Evolutionary conservation across 1,284 basidiomycete species (phyloP), one percentile per base, ranked within the genome.

Genomic region (Ganoderma leucocontextum): DNA sequence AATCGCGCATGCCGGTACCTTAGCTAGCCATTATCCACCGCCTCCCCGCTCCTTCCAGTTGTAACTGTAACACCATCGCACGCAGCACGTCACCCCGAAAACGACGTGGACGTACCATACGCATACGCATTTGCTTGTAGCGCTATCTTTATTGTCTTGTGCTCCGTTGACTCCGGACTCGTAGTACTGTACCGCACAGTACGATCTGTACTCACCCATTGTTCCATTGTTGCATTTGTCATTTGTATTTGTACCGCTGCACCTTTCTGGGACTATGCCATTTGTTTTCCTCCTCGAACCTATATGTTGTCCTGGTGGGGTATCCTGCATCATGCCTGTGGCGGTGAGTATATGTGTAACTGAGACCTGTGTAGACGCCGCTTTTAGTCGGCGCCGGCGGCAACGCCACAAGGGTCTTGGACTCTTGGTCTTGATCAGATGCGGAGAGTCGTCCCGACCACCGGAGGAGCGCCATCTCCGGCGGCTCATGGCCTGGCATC

Each of bases 111-210:
- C 29, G 55, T 58, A 33, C 35, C 19, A 22, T 38, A 38, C 57
- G 33, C 35, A 39, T 59, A 17, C n/a, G 55, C 55, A 63, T 47
- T 61, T 44, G 52, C 38, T 64, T 70, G 65, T 70, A 70, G 68
- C 68, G 61, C 39, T 68, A 70, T 70, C 62, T 41, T 70, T 69
- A 69, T 69, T 59, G 22, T 60, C 19, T 62, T 42, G 55, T 52
- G 9, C 38, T 29, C 8, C 44, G 7, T 25, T n/a, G 5, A 36
- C 12, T 9, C 44, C 44, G 57, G 35, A 41, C 57, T 59, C 22
- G 36, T 13, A 12, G 17, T 7, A 47, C 44, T n/a, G 44, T 42
- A 42, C 41, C 15, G 41, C 41, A 29, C 10, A 35, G 29, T 29
- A 57, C 35, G 7, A 19, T 57, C 55, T 57, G 55, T 57, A n/a